These are phyloP conservation scores for Trichoderma pleuroti DNA, from an alignment of 2,329 filamentous ascomycete genomes.

Conservation along the genomic window DNA sequence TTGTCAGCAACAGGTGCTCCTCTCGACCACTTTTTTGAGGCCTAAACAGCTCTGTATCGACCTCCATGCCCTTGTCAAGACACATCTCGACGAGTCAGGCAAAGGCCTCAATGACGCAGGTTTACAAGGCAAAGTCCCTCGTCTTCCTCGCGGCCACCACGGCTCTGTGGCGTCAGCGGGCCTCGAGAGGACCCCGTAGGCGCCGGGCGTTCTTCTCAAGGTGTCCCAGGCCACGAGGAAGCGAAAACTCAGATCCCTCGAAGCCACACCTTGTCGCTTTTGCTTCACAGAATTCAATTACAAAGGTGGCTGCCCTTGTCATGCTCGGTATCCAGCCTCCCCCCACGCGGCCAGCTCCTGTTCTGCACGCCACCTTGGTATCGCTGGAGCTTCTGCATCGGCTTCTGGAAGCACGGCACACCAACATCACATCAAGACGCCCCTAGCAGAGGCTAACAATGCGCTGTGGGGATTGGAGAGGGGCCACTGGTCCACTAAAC, in stretches of 20 bases:
- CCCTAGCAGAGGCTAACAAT: conserved; percentile 1
- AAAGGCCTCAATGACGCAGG: conserved; percentile 8
- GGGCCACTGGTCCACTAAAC: background rate
- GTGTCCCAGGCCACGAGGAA: background rate
- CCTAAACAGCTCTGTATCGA: background rate
- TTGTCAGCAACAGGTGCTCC: background rate
- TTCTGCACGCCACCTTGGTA: conserved; percentile 4
- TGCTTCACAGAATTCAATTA: conserved; percentile 18
- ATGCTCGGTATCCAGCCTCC: background rate
- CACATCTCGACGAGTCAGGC: conserved; percentile 1
- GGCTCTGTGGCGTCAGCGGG: background rate
- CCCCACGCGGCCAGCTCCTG: conserved; percentile 9
- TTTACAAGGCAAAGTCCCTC: background rate
- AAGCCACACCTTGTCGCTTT: background rate
- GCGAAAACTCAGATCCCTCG: background rate
- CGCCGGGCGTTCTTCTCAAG: background rate
- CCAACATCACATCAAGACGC: conserved; percentile 14
- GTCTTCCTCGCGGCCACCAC: background rate
- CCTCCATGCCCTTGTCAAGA: background rate
- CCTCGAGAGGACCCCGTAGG: background rate
- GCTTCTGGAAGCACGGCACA: conserved; percentile 21
- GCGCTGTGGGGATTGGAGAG: background rate
- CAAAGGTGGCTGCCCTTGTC: conserved; percentile 14
- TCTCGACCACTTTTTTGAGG: background rate
- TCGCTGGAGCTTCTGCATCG: conserved; percentile 16